phyloP scores from a whole-genome alignment of 1,139 yeast species.

The Geotrichum restrictum region DNA sequence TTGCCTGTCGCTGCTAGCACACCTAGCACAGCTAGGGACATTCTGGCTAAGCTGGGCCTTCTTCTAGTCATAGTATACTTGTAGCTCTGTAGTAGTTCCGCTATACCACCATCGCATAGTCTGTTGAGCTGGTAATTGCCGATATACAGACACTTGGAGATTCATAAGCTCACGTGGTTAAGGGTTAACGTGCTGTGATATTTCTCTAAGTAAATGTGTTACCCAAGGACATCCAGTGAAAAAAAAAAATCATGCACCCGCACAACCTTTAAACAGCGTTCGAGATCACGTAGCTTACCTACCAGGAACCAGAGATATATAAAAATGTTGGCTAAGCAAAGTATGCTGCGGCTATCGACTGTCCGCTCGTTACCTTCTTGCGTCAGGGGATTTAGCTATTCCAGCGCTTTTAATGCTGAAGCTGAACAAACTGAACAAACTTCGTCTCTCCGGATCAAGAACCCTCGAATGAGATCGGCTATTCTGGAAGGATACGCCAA shows the following conservation, averaged over 20 bases:
- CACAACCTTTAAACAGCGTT: not conserved
- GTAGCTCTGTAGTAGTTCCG: too few species aligned
- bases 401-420: not conserved
- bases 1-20: not conserved
- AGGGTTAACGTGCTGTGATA: not conserved
- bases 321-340: conserved; percentile 7
- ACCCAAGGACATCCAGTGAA: conserved; percentile 4
- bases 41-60: not conserved
- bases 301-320: not conserved
- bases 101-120: not conserved
- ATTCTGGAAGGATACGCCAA: conserved; percentile 38
- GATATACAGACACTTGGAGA: too few species aligned
- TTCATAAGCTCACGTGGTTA: not conserved
- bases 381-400: not conserved
- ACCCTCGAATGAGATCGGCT: conserved; percentile 35
- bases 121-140: too few species aligned
- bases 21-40: not conserved
- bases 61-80: not conserved
- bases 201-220: not conserved
- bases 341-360: conserved; percentile 2
- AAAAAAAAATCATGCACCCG: not conserved
- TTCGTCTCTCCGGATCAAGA: conserved; percentile 31
- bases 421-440: not conserved
- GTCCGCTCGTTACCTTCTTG: not conserved
- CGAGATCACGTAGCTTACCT: not conserved